Percentiles rank a stretch among this genome's conserved stretches.
Evolutionary conservation across 805 yeast genomes (phyloP).

Genomic region (Cyberlindnera subsufficiens): DNA sequence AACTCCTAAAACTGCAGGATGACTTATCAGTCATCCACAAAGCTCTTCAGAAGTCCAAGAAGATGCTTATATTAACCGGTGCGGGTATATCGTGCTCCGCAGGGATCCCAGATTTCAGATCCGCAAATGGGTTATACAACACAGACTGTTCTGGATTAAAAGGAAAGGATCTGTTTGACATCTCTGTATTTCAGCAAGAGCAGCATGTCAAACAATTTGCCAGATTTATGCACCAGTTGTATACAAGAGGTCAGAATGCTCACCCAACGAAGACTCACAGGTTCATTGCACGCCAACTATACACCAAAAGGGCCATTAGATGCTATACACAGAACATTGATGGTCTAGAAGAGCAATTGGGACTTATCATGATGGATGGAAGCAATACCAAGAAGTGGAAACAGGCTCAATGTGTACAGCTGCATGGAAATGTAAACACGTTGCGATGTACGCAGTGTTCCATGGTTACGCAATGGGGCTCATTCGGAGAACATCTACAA

Average conservation of each 20-base stretch:
- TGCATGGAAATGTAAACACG: slow-evolving; percentile 83
- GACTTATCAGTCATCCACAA: not conserved
- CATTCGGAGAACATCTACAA: slow-evolving; percentile 40
- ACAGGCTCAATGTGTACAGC: slow-evolving; percentile 70
- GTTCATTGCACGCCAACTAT: slow-evolving; percentile 42
- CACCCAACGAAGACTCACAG: slow-evolving; percentile 80
- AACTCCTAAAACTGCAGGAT: not conserved
- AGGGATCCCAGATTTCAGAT: slow-evolving; percentile 94
- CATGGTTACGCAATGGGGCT: slow-evolving; percentile 54
- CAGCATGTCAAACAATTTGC: slow-evolving; percentile 69
- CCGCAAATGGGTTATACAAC: slow-evolving; percentile 77
- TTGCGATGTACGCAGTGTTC: slow-evolving; percentile 74
- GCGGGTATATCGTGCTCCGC: slow-evolving; percentile 97
- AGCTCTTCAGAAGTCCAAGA: slow-evolving; percentile 29
- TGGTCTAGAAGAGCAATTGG: slow-evolving; percentile 67
- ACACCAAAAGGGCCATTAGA: slow-evolving; percentile 61
- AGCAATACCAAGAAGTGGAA: slow-evolving; percentile 41
- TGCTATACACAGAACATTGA: slow-evolving; percentile 97
- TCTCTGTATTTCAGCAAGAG: slow-evolving; percentile 68
- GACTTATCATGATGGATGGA: slow-evolving; percentile 38
- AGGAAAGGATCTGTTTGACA: slow-evolving; percentile 90
- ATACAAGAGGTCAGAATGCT: slow-evolving; percentile 58
- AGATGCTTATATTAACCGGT: slow-evolving; percentile 74
- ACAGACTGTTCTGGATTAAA: slow-evolving; percentile 38
- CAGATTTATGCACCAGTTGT: slow-evolving; percentile 80